Evolutionary conservation across 192 early-diverging fungal genomes (phyloP), one percentile per base, ranked within the genome.

Genomic region (Linnemannia elongata): DNA sequence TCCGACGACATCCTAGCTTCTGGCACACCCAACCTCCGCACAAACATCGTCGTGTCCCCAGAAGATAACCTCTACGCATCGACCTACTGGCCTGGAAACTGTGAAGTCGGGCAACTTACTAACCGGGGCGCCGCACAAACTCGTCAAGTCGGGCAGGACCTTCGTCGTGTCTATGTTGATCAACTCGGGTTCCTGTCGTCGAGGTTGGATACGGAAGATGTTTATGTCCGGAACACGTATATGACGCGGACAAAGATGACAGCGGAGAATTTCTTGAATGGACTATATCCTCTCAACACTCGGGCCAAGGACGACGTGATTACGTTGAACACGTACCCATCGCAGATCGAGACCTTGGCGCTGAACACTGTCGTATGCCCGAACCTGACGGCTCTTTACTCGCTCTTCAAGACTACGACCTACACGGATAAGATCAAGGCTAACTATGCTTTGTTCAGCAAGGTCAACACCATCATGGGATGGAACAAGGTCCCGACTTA

Each of bases 211-310:
- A n/a, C n/a, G n/a, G n/a, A n/a, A n/a, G n/a, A n/a, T n/a, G n/a
- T n/a, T n/a, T n/a, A n/a, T n/a, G n/a, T n/a, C 52, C 87, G 93
- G 10, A 92, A 91, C 7, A 93, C 94, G 1, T 87, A 92, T 72
- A 89, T 93, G 57, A 87, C 90, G 72, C 90, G 95, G 38, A 95
- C 94, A 2, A 90, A 93, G 52, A 86, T 88, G 70, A 90, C 91
- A 18, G 89, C 87, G 24, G 86, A 89, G 78, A 89, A 87, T 57
- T 75, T 93, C 74, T 54, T 92, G 30, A 89, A 85, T 63, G 87
- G 87, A 0, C 57, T 93, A 33, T 93, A 90, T 83, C 91, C 91
- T 10, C 55, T 83, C 27, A 76, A 74, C 12, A 75, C 88, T 35
- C 24, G 74, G 4, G 75, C 84, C 12, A 68, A 55, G 3, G 60